Percentiles rank a stretch among this genome's conserved stretches.
phyloP scores from a whole-genome alignment of 352 stramenopile species.

The Globisporangium yorkense region DNA sequence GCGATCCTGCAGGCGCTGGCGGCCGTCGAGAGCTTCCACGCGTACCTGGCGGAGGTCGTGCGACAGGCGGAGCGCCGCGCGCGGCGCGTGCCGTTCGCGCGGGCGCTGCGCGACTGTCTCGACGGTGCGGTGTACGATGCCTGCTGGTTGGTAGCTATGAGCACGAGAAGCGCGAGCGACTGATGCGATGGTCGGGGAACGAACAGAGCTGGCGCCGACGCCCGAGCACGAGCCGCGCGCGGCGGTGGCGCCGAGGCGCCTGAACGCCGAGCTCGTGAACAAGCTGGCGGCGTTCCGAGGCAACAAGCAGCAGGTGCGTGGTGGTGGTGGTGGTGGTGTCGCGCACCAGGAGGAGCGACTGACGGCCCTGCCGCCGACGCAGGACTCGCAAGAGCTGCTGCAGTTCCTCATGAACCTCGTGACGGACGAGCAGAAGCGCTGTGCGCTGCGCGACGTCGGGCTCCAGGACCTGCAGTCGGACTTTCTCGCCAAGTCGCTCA shows the following conservation, averaged over 20 bases:
- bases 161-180: background rate
- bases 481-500: slow-evolving; percentile 44
- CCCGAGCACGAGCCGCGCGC: slow-evolving; percentile 23
- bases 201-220: slow-evolving; percentile 22
- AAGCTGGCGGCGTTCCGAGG: slow-evolving; percentile 54
- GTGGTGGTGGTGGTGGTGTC: background rate
- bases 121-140: slow-evolving; percentile 26
- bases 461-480: slow-evolving; percentile 36
- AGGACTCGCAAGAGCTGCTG: slow-evolving; percentile 83
- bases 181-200: background rate
- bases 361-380: background rate
- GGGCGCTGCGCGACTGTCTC: slow-evolving; percentile 59
- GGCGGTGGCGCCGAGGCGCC: slow-evolving; percentile 35
- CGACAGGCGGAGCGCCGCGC: slow-evolving; percentile 24
- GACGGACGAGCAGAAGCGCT: slow-evolving; percentile 53
- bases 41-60: slow-evolving; percentile 65
- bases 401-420: slow-evolving; percentile 84
- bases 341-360: background rate
- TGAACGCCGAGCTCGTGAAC: slow-evolving; percentile 59
- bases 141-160: background rate
- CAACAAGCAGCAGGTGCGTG: slow-evolving; percentile 65
- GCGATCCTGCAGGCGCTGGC: slow-evolving; percentile 83
- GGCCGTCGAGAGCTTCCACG: slow-evolving; percentile 56
- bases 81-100: slow-evolving; percentile 53
- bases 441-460: slow-evolving; percentile 41